Conservation (phyloP, 176 grass and related monocot species). For the Carex myosuroides region DNA sequence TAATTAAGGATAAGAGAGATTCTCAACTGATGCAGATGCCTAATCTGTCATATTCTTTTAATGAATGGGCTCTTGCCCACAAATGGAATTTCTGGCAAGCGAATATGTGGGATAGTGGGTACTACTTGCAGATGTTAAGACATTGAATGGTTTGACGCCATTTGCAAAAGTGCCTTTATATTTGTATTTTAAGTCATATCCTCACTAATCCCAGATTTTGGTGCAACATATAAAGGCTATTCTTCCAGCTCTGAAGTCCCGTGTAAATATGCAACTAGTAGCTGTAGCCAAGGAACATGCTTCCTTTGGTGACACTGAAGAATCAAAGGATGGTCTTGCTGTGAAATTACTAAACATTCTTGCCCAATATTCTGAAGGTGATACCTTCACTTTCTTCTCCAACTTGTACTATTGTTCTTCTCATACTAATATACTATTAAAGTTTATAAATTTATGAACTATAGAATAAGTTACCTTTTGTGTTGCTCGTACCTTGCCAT, state of each 20-base stretch:
- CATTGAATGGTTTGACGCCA: background rate
- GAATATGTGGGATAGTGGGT: background rate
- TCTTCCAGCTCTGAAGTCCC: conserved; percentile 85
- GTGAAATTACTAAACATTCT: conserved; percentile 84
- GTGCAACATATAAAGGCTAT: conserved; percentile 74
- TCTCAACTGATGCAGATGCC: background rate
- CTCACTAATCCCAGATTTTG: conserved; percentile 58
- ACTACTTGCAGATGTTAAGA: conserved; percentile 7
- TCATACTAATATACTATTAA: conserved; percentile 18
- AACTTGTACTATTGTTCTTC: conserved; percentile 3
- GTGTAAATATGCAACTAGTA: conserved; percentile 70
- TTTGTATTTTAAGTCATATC: conserved; percentile 9
- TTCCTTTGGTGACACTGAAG: conserved; percentile 73
- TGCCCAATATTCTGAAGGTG: conserved; percentile 98
- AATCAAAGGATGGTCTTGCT: conserved; percentile 83
- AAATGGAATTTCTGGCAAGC: background rate
- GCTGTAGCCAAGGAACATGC: conserved; percentile 82
- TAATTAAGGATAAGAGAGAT: background rate
- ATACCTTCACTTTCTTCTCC: background rate
- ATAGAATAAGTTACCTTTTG: background rate
- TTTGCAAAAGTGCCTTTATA: background rate
- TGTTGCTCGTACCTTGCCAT: background rate
- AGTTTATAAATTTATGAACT: background rate
- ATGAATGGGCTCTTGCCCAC: background rate
- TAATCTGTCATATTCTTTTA: background rate